Evolutionary conservation across 176 grass and related monocot species (phyloP).

Genomic region (Oryza longistaminata): DNA sequence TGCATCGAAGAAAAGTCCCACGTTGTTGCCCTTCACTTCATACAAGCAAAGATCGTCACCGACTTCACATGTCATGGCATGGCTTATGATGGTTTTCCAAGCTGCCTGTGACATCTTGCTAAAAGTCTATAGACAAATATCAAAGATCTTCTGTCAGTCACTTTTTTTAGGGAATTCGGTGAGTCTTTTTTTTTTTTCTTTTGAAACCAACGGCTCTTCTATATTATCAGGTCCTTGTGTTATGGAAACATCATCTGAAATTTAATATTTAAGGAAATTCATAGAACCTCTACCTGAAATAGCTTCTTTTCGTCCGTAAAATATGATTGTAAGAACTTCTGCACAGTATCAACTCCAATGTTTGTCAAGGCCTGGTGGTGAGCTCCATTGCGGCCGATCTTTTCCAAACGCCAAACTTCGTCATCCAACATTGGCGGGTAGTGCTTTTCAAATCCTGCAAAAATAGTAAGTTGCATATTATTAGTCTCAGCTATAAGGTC

Average conservation of each 20-base stretch:
- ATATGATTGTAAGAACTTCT: constrained; percentile 49
- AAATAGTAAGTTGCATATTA: not conserved
- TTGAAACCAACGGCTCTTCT: too few relatives aligned
- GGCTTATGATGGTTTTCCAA: constrained; percentile 53
- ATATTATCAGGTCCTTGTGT: not conserved
- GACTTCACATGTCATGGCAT: constrained; percentile 48
- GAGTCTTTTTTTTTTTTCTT: too few relatives aligned
- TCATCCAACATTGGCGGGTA: constrained; percentile 40
- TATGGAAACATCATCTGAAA: not conserved
- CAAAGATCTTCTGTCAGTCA: constrained; percentile 16
- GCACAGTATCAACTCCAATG: constrained; percentile 40
- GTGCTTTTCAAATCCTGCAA: constrained; percentile 56
- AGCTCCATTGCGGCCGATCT: constrained; percentile 38
- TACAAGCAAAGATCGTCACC: constrained; percentile 31
- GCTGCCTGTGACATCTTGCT: constrained; percentile 42
- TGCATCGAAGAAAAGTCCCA: constrained; percentile 49
- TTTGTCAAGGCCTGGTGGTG: constrained; percentile 37
- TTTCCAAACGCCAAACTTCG: constrained; percentile 56
- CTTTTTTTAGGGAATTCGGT: too few relatives aligned
- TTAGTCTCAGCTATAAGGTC: not conserved
- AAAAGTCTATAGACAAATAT: constrained; percentile 39
- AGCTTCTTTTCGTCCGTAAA: constrained; percentile 46
- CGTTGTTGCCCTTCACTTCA: not conserved
- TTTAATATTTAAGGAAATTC: not conserved
- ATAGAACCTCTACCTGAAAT: constrained; percentile 30